Evolutionary conservation across 1,139 yeast species (phyloP).

Genomic region (Yamadazyma sp.): DNA sequence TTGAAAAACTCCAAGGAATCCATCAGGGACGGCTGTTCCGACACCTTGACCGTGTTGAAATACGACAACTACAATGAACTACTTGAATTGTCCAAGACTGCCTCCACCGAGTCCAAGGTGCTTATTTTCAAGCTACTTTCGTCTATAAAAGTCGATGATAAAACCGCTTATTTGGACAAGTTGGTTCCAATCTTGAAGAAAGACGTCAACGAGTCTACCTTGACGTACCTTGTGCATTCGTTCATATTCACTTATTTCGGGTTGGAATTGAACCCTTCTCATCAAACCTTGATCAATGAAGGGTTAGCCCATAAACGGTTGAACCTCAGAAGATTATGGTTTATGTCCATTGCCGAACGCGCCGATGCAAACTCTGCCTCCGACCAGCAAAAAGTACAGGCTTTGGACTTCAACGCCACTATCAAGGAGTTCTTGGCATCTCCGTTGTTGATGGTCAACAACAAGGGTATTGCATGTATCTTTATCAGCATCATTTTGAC

Average conservation of each 20-base stretch:
- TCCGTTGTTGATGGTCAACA: slow-evolving; percentile 51
- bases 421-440: slow-evolving; percentile 44
- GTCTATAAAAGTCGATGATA: slow-evolving; percentile 12
- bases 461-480: slow-evolving; percentile 50
- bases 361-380: not conserved
- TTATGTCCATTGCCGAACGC: slow-evolving; percentile 45
- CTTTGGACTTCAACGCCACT: slow-evolving; percentile 21
- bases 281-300: slow-evolving; percentile 35
- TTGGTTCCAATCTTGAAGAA: slow-evolving; percentile 58
- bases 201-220: slow-evolving; percentile 73
- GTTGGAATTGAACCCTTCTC: slow-evolving; percentile 15
- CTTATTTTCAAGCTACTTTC: slow-evolving; percentile 30
- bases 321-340: slow-evolving; percentile 70
- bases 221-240: slow-evolving; percentile 51
- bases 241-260: slow-evolving; percentile 44
- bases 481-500: slow-evolving; percentile 37
- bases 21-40: slow-evolving; percentile 56
- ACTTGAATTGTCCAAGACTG: slow-evolving; percentile 55
- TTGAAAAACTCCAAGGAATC: slow-evolving; percentile 70
- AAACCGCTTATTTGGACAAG: slow-evolving; percentile 35
- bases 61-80: slow-evolving; percentile 37
- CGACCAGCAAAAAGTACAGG: slow-evolving; percentile 22
- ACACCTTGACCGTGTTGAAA: slow-evolving; percentile 35
- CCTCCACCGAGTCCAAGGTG: slow-evolving; percentile 68
- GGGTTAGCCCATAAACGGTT: slow-evolving; percentile 71